A percentile compares a stretch with the other conserved stretches of the same genome.
These are phyloP conservation scores for Pseudogymnoascus sp. DNA, from an alignment of 2,329 filamentous ascomycete species.

Conservation along the genomic window DNA sequence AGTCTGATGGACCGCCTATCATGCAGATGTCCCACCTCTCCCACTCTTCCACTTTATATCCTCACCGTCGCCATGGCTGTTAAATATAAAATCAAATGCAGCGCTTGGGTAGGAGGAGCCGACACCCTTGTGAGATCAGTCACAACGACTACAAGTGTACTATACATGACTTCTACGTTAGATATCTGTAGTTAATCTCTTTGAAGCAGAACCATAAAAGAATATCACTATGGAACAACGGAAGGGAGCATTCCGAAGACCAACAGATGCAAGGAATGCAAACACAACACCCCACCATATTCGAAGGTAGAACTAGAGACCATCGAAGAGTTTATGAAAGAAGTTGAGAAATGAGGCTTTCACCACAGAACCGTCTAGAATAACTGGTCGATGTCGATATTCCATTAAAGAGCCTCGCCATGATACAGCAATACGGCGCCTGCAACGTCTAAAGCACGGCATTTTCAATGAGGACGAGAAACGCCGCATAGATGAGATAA, in stretches of 20 bases:
- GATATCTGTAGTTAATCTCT: neutral
- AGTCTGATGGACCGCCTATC: neutral
- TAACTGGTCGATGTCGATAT: neutral
- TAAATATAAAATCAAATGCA: neutral
- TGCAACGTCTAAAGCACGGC: neutral
- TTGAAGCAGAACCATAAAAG: neutral
- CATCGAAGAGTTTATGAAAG: constrained; percentile 9
- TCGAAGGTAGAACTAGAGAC: neutral
- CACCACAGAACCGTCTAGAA: constrained; percentile 11
- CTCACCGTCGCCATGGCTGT: neutral
- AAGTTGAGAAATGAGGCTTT: constrained; percentile 11
- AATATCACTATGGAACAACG: neutral
- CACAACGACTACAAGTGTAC: neutral
- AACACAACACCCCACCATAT: constrained; percentile 6
- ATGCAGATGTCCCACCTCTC: neutral
- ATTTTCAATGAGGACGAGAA: neutral
- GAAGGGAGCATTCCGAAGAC: neutral
- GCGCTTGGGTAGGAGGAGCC: neutral
- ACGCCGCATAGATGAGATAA: neutral
- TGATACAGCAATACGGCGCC: neutral
- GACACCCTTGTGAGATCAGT: neutral
- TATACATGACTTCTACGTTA: neutral
- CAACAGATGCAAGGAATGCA: neutral
- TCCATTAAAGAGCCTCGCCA: neutral
- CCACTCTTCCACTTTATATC: neutral